Base-by-base conservation (phyloP, 169 alveolate genomes). In the Plasmodium gallinaceum region DNA sequence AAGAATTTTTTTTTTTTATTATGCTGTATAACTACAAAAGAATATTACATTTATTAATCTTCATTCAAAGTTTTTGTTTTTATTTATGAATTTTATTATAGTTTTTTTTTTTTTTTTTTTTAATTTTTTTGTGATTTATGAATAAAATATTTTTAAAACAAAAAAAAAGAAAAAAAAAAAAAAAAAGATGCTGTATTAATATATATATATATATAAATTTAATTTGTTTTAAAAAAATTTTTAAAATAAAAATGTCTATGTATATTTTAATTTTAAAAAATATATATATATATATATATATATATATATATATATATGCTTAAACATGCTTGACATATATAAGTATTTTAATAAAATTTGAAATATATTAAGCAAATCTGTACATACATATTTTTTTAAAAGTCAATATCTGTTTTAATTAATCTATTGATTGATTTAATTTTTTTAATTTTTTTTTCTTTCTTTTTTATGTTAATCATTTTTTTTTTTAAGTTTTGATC, bases 341-440 rank as follows among this genome's bases (percentile, higher is more conserved):
- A 45, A 62, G n/a, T 18, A 10, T 39, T 9, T 24, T 26, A 14
- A 65, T 20, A 65, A 20, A 46, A 32, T 20, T 66, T 22, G 10
- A 32, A 66, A 46, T 18, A 20, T 54, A 54, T 37, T 26, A 10
- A 24, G 14, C 16, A 6, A 16, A 18, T 18, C 14, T 2, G 16
- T 52, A 12, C 6, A 73, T 57, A 52, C 37, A 54, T 26, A 6
- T n/a, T 10, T 26, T 14, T 37, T 5, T 83, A 83, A 83, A 54
- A 68, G 26, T 83, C 91, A 12, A 83, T 83, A 61, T 83, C 91
- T 18, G 65, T 83, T 46, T 83, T 83, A 68, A 83, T 83, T 24
- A 37, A 57, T 8, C 37, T 68, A 12, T 32, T 39, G 61, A 83
- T 68, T 18, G n/a, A 8, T 51, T 68, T 66, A 43, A 66, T 7